Evolutionary conservation across 768 basidiomycete genomes (phyloP).

Genomic region (Scleroderma citrinum): DNA sequence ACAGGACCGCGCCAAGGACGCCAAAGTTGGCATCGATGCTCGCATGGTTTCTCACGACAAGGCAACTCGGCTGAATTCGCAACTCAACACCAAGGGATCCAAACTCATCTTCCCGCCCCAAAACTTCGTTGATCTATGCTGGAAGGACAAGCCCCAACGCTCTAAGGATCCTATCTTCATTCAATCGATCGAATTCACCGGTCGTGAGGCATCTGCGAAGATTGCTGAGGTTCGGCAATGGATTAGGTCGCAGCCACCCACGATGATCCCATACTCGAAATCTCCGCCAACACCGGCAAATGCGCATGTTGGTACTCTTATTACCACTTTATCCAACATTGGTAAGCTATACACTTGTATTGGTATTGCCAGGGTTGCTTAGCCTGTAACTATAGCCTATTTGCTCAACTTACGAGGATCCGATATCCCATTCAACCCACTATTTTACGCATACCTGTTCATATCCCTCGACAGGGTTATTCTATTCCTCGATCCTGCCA

Average conservation of each 20-base stretch:
- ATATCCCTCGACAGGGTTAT: slow-evolving; percentile 55
- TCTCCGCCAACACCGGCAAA: slow-evolving; percentile 53
- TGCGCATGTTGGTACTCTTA: slow-evolving; percentile 59
- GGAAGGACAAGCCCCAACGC: slow-evolving; percentile 72
- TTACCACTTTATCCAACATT: slow-evolving; percentile 65
- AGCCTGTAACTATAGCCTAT: slow-evolving; percentile 50
- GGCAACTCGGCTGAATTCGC: slow-evolving; percentile 52
- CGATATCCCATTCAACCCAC: slow-evolving; percentile 88
- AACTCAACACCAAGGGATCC: slow-evolving; percentile 47
- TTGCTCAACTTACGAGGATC: slow-evolving; percentile 82
- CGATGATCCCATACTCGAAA: slow-evolving; percentile 59
- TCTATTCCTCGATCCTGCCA: slow-evolving; percentile 71
- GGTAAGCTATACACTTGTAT: slow-evolving; percentile 35
- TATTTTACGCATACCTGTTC: slow-evolving; percentile 85
- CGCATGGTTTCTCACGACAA: slow-evolving; percentile 75
- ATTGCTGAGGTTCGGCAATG: slow-evolving; percentile 64
- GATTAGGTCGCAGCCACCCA: slow-evolving; percentile 56
- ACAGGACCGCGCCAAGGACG: slow-evolving; percentile 35
- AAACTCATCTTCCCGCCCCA: slow-evolving; percentile 76
- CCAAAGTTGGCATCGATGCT: slow-evolving; percentile 77
- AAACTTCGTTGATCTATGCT: slow-evolving; percentile 78
- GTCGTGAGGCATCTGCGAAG: slow-evolving; percentile 63
- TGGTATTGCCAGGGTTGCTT: background rate
- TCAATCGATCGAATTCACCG: slow-evolving; percentile 68
- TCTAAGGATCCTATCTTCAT: slow-evolving; percentile 59